Percentiles rank a stretch among this genome's conserved stretches.
Conservation (phyloP, 176 grass and related monocot species). For the Raddia guianensis region DNA sequence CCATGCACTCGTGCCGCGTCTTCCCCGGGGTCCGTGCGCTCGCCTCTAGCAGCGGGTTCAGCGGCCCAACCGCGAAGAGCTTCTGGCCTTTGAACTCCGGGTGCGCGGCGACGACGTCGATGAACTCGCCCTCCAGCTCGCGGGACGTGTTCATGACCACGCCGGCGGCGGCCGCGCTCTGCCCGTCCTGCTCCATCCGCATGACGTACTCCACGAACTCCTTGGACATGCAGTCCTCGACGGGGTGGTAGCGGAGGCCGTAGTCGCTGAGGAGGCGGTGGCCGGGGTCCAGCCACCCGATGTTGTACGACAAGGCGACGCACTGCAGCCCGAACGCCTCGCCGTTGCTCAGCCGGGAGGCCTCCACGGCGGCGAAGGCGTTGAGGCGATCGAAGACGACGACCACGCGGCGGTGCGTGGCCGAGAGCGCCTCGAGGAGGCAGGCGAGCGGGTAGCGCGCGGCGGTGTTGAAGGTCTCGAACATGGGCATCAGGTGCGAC, state of each 20-base stretch:
- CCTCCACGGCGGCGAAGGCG: slow-evolving; percentile 33
- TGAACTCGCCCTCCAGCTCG: slow-evolving; percentile 35
- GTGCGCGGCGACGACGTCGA: slow-evolving; percentile 33
- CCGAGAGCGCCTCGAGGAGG: slow-evolving; percentile 30
- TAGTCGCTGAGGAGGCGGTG: slow-evolving; percentile 24
- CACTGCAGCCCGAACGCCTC: slow-evolving; percentile 52
- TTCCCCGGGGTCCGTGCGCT: background rate
- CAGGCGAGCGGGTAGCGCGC: slow-evolving; percentile 29
- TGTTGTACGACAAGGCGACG: slow-evolving; percentile 38
- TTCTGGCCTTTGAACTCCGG: slow-evolving; percentile 34
- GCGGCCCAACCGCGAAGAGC: slow-evolving; percentile 49
- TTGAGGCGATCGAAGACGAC: slow-evolving; percentile 49
- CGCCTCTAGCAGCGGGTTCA: slow-evolving; percentile 32
- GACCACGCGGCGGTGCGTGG: slow-evolving; percentile 38
- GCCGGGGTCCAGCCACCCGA: slow-evolving; percentile 23
- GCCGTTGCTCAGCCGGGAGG: slow-evolving; percentile 42
- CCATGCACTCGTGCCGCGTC: slow-evolving; percentile 36
- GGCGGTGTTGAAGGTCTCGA: background rate
- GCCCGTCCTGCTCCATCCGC: background rate
- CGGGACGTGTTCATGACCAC: slow-evolving; percentile 30
- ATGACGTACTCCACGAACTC: slow-evolving; percentile 8
- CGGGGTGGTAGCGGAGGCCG: slow-evolving; percentile 4
- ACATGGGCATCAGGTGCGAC: slow-evolving; percentile 51
- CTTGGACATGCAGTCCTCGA: background rate
- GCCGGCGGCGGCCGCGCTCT: background rate